These are phyloP conservation scores for Ophioceras dolichostomum DNA, from an alignment of 2,329 filamentous ascomycete genomes.

Conservation along the genomic window DNA sequence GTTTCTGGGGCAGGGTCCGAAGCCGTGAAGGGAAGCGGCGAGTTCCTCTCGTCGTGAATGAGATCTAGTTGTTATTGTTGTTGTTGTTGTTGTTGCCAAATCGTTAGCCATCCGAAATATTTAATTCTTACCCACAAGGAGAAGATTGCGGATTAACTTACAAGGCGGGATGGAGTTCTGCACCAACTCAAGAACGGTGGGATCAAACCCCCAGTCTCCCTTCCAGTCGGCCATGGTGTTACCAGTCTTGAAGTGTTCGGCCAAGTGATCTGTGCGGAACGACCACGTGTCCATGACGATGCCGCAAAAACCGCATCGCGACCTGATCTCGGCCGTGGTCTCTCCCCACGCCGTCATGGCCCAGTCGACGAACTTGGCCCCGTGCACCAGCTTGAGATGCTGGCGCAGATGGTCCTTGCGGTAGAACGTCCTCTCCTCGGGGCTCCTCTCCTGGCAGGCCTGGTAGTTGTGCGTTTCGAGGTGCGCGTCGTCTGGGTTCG, in stretches of 20 bases:
- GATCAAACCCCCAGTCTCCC: constrained; percentile 57
- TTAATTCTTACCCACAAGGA: neutral
- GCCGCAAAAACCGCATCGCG: constrained; percentile 54
- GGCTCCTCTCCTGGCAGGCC: constrained; percentile 52
- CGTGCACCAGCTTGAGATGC: constrained; percentile 50
- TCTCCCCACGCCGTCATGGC: constrained; percentile 55
- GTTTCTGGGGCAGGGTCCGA: constrained; percentile 28
- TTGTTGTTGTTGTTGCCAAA: no score
- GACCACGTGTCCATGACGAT: constrained; percentile 50
- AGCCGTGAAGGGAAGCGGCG: constrained; percentile 40
- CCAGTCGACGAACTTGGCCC: constrained; percentile 47
- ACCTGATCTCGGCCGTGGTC: constrained; percentile 46
- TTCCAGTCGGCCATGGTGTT: constrained; percentile 58
- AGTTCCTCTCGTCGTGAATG: constrained; percentile 50
- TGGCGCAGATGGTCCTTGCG: constrained; percentile 57
- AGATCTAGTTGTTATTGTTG: constrained; percentile 31
- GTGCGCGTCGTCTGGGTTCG: constrained; percentile 41
- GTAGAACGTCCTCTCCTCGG: constrained; percentile 52
- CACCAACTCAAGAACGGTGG: constrained; percentile 46
- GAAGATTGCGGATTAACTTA: constrained; percentile 24
- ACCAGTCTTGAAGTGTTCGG: constrained; percentile 56
- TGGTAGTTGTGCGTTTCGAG: constrained; percentile 47
- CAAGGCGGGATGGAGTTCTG: constrained; percentile 56
- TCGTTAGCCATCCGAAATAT: no score
- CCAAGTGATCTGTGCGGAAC: constrained; percentile 47